phyloP scores from a whole-genome alignment of 352 stramenopile species.

The Globisporangium uncinulatum region DNA sequence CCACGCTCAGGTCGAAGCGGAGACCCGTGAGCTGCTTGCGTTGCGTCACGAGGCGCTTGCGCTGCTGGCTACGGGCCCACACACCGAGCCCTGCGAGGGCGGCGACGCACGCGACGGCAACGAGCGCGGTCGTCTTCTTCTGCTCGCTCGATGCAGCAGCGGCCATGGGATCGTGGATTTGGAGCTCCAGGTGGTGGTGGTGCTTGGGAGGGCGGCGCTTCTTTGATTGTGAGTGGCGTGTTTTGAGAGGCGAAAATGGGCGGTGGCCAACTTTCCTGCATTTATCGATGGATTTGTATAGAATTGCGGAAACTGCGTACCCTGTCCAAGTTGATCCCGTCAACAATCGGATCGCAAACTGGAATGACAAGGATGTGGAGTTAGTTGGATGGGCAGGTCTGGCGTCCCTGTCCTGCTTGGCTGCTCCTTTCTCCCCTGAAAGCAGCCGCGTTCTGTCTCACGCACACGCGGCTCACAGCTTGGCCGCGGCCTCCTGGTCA shows the following conservation, averaged over 20 bases:
- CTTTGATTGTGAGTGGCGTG: conserved; percentile 1
- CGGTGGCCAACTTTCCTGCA: no score
- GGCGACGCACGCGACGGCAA: conserved; percentile 38
- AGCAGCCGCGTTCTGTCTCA: neutral
- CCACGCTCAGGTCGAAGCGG: conserved; percentile 67
- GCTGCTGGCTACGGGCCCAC: conserved; percentile 45
- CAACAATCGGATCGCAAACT: no score
- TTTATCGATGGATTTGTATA: no score
- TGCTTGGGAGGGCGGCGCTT: neutral
- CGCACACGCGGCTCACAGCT: conserved; percentile 30
- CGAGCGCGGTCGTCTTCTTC: conserved; percentile 58
- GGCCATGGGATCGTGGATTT: neutral
- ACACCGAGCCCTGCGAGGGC: conserved; percentile 44
- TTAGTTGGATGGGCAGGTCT: no score
- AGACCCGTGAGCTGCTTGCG: conserved; percentile 57
- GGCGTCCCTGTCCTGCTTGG: no score
- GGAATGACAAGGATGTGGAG: no score
- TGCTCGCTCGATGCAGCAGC: conserved; percentile 21
- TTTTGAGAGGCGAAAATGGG: neutral
- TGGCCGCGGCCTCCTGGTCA: conserved; percentile 66
- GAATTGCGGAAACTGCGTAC: no score
- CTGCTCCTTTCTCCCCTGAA: no score
- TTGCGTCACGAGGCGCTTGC: conserved; percentile 26
- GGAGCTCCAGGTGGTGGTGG: neutral
- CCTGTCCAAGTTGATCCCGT: no score